phyloP scores from a whole-genome alignment of 1,139 yeast genomes.

The Yamadazyma dendronema region DNA sequence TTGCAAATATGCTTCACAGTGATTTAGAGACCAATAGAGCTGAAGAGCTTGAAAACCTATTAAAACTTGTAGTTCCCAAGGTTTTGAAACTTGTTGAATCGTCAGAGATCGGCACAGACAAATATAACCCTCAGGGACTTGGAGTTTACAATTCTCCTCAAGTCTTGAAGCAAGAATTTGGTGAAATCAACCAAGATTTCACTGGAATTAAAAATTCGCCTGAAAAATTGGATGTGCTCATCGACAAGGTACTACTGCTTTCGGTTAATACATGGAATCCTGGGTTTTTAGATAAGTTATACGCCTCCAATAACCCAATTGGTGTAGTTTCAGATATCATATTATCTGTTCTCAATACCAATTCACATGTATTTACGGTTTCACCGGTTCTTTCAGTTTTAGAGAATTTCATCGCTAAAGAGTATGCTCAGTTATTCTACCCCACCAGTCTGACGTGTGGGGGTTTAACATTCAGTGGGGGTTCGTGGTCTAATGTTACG shows the following conservation, averaged over 20 bases:
- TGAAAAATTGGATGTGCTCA: conserved; percentile 39
- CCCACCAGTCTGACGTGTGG: conserved; percentile 53
- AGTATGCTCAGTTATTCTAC: conserved; percentile 68
- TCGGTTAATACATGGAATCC: conserved; percentile 88
- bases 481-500: conserved; percentile 83
- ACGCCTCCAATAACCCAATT: conserved; percentile 81
- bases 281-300: conserved; percentile 80
- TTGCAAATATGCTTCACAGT: conserved; percentile 2
- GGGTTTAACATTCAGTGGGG: conserved; percentile 85
- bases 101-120: conserved; percentile 30
- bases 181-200: conserved; percentile 12
- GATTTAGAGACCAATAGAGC: conserved; percentile 36
- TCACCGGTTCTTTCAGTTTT: conserved; percentile 78
- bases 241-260: conserved; percentile 59
- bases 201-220: conserved; percentile 20
- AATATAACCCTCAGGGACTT: conserved; percentile 29
- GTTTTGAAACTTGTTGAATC: conserved; percentile 34
- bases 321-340: conserved; percentile 76
- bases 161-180: conserved; percentile 27
- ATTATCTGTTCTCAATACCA: conserved; percentile 72
- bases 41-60: conserved; percentile 35
- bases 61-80: conserved; percentile 34
- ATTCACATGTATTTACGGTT: conserved; percentile 83
- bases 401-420: conserved; percentile 65
- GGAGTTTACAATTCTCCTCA: conserved; percentile 41